Conservation (phyloP, 2,329 filamentous ascomycete genomes). For the Diaporthe vexans region DNA sequence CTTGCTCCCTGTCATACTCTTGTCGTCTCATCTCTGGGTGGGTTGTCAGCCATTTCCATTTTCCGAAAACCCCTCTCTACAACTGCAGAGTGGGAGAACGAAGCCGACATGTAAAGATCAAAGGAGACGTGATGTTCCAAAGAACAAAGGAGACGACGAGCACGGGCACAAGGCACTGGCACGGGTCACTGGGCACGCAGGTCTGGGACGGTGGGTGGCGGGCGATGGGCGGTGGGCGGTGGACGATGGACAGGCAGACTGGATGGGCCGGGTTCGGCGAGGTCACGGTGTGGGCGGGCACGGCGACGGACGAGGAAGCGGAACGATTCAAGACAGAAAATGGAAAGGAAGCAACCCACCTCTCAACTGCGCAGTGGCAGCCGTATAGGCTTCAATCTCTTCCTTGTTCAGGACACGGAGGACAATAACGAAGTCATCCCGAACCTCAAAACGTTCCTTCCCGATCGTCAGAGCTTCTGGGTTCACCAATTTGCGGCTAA, state of each 20-base stretch:
- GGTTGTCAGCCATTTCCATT: conserved; percentile 45
- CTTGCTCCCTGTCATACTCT: conserved; percentile 54
- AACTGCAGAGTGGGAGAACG: conserved; percentile 36
- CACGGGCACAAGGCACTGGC: conserved; percentile 42
- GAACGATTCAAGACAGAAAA: conserved; percentile 35
- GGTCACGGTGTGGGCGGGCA: conserved; percentile 42
- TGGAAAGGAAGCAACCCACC: conserved; percentile 64
- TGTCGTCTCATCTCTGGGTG: conserved; percentile 56
- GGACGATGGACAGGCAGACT: conserved; percentile 27
- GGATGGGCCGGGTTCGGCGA: conserved; percentile 39
- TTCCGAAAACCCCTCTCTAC: conserved; percentile 31
- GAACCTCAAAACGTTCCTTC: conserved; percentile 92
- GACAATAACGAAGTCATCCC: conserved; percentile 95
- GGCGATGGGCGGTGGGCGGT: conserved; percentile 18
- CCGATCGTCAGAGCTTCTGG: conserved; percentile 87
- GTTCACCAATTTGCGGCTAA: conserved; percentile 89
- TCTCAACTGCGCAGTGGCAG: conserved; percentile 84
- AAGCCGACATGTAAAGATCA: conserved; percentile 35
- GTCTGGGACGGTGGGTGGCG: conserved; percentile 31
- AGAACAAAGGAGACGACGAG: conserved; percentile 41
- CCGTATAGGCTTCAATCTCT: conserved; percentile 89
- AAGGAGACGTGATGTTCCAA: conserved; percentile 34
- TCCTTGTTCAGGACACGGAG: conserved; percentile 88
- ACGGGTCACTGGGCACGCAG: conserved; percentile 40
- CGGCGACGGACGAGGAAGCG: conserved; percentile 40